Conservation (phyloP, 2,329 filamentous ascomycete species). For the Botrytis pseudocinerea region DNA sequence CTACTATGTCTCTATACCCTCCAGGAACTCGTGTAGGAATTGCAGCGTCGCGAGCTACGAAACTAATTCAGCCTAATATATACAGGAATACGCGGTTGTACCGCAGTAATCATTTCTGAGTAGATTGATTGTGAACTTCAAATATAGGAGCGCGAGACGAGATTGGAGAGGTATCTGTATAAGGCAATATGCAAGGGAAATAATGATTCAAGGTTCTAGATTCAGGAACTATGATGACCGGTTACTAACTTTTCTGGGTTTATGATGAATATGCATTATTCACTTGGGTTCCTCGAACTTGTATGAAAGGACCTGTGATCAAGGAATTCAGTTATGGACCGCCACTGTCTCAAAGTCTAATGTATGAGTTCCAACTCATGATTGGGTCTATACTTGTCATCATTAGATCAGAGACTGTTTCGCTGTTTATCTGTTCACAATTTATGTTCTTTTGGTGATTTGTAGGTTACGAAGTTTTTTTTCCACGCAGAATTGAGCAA, state of each 20-base stretch:
- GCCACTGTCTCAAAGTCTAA: background rate
- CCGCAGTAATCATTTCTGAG: background rate
- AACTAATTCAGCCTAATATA: background rate
- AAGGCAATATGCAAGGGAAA: background rate
- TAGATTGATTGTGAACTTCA: accelerated
- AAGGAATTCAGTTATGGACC: background rate
- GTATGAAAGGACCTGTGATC: background rate
- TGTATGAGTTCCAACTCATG: no score
- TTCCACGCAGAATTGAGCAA: background rate
- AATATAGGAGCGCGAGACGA: background rate
- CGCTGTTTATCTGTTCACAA: background rate
- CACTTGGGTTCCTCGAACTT: accelerated
- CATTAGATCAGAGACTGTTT: background rate
- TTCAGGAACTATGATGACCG: background rate
- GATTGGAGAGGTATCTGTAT: background rate
- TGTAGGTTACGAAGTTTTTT: background rate
- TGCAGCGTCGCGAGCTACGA: background rate
- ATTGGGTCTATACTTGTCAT: background rate
- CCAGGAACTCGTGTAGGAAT: accelerated
- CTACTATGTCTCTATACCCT: background rate
- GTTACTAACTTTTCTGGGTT: background rate
- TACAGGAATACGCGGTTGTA: background rate
- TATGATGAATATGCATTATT: background rate
- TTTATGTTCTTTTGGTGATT: background rate
- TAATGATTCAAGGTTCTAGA: background rate